Percentiles rank a stretch among this genome's conserved stretches.
These are phyloP conservation scores for Nannochloris sp. DNA, from an alignment of 139 green algal genomes.

Conservation along the genomic window DNA sequence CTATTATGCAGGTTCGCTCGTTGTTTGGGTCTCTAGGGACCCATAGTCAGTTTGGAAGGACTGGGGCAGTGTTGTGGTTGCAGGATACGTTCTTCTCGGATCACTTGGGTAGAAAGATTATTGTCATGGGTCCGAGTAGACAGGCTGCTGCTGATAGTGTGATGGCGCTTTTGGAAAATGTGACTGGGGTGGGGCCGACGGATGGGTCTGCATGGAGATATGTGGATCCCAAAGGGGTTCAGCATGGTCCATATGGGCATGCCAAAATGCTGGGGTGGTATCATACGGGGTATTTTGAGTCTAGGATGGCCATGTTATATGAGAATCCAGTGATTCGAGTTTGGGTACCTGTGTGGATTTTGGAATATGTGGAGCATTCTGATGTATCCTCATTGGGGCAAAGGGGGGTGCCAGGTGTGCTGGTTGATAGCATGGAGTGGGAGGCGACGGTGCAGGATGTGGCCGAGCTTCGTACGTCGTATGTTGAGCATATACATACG, in stretches of 20 bases:
- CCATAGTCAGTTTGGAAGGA: conserved; percentile 7
- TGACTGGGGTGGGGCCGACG: background rate
- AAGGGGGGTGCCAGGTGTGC: too few relatives aligned
- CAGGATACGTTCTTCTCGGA: conserved; percentile 11
- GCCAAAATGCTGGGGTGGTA: conserved; percentile 11
- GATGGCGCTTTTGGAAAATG: conserved; percentile 8
- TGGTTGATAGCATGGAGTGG: background rate
- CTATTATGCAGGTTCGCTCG: conserved; percentile 5
- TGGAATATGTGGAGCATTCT: conserved; percentile 1
- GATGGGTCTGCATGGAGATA: conserved; percentile 5
- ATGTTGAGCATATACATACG: background rate
- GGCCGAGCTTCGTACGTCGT: background rate
- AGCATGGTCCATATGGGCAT: conserved; percentile 10
- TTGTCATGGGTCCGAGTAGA: conserved; percentile 7
- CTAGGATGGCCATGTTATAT: too few relatives aligned
- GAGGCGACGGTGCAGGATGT: conserved; percentile 4
- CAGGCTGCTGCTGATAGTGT: conserved; percentile 15
- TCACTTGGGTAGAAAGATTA: conserved; percentile 16
- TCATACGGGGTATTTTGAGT: background rate
- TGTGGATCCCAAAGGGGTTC: background rate
- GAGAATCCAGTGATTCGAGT: background rate
- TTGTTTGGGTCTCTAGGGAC: conserved; percentile 32
- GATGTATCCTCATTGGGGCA: too few relatives aligned
- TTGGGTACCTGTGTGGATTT: conserved; percentile 31
- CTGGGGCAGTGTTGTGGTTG: conserved; percentile 10